These are phyloP conservation scores for Xylariaceae sp. DNA, from an alignment of 2,329 filamentous ascomycete species.

Conservation along the genomic window DNA sequence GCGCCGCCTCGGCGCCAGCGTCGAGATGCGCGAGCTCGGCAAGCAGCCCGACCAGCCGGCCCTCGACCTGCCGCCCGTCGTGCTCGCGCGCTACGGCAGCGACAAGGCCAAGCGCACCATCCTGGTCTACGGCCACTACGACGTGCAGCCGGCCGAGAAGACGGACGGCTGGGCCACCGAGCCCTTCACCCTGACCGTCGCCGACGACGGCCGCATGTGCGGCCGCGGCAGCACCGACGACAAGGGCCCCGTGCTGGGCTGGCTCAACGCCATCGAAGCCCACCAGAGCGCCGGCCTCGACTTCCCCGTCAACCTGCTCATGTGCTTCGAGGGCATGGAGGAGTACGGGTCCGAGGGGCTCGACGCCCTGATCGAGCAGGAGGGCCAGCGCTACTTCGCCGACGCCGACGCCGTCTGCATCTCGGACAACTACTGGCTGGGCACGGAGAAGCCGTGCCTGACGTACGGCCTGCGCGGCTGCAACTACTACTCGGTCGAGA, in stretches of 20 bases:
- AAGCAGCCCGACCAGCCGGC: conserved; percentile 88
- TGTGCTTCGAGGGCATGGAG: conserved; percentile 99
- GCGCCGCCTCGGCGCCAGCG: conserved; percentile 72
- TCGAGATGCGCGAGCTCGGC: conserved; percentile 79
- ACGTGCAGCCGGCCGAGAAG: conserved; percentile 90
- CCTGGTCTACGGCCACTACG: conserved; percentile 96
- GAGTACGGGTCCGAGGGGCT: conserved; percentile 96
- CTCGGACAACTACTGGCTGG: conserved; percentile 99
- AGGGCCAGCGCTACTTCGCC: conserved; percentile 91
- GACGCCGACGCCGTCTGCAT: conserved; percentile 96
- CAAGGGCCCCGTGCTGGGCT: conserved; percentile 94
- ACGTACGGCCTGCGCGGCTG: conserved; percentile 95
- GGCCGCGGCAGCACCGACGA: conserved; percentile 94
- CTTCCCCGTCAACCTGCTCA: conserved; percentile 93
- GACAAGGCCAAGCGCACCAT: conserved; percentile 92
- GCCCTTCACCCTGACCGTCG: conserved; percentile 81
- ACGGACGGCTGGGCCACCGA: conserved; percentile 95
- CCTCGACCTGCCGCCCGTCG: conserved; percentile 84
- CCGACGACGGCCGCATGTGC: conserved; percentile 90
- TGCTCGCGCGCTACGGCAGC: conserved; percentile 85
- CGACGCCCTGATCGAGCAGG: conserved; percentile 85
- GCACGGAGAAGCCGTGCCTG: conserved; percentile 95
- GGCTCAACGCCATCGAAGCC: conserved; percentile 96
- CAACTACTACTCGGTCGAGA: conserved; percentile 93
- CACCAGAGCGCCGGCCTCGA: conserved; percentile 93